These are phyloP conservation scores for Daldinia sp. DNA, from an alignment of 2,329 filamentous ascomycete genomes.

Conservation along the genomic window DNA sequence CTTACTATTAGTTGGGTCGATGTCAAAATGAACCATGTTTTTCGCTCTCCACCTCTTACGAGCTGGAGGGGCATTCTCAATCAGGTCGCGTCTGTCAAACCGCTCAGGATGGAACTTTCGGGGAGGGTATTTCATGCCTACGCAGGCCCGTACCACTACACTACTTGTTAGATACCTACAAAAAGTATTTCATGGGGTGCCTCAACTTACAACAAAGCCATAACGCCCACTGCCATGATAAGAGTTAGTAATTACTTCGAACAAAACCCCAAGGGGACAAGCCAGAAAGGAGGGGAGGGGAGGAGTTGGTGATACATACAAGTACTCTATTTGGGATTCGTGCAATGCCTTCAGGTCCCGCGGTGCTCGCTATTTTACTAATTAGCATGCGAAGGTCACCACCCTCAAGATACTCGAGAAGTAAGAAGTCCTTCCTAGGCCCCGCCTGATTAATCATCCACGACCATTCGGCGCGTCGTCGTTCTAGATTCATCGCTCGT, in stretches of 20 bases:
- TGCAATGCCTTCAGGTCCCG: no score
- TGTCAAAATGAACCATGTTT: slow-evolving; percentile 46
- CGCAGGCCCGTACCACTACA: slow-evolving; percentile 34
- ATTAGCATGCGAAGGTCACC: slow-evolving; percentile 25
- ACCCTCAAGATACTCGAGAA: slow-evolving; percentile 31
- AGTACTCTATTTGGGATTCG: slow-evolving; percentile 30
- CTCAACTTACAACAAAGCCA: slow-evolving; percentile 42
- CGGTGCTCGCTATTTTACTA: not conserved
- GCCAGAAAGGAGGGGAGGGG: not conserved
- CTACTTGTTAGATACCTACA: not conserved
- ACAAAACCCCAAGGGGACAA: not conserved
- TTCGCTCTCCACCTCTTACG: slow-evolving; percentile 37
- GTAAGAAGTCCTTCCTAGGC: slow-evolving; percentile 21
- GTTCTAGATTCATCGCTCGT: no score
- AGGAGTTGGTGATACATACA: not conserved
- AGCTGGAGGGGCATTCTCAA: slow-evolving; percentile 27
- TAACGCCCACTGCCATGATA: slow-evolving; percentile 21
- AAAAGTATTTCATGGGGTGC: not conserved
- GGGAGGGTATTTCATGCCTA: slow-evolving; percentile 38
- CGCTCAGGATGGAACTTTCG: slow-evolving; percentile 36
- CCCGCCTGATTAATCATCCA: no score
- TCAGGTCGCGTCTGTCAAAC: slow-evolving; percentile 9
- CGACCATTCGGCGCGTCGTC: no score
- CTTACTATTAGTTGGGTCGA: slow-evolving; percentile 46
- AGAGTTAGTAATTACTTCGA: slow-evolving; percentile 1